Base-by-base conservation (phyloP, 2,329 filamentous ascomycete species). In the Neopestalotiopsis sp. region DNA sequence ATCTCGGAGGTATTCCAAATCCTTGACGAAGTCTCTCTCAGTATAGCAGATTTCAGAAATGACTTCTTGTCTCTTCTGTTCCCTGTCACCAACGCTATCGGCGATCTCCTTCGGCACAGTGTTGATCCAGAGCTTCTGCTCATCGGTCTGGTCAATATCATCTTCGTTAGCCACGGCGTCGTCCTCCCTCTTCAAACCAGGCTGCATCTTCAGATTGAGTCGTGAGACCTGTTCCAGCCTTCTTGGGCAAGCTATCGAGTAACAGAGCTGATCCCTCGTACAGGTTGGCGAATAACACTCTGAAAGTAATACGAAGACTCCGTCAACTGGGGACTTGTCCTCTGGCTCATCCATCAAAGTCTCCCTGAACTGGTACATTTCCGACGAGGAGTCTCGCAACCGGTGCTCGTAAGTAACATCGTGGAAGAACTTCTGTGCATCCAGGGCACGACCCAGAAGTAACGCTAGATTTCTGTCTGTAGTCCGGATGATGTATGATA, bases 81-180 rank as follows among this genome's bases (percentile, higher is more conserved):
- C 96, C 73, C 89, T 90, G 74, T 99, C 96, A 64, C 90, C 91
- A 38, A 98, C 91, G 77, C 91, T 93, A 74, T 98, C 95, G 0
- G 95, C 94, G 68, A 99, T 86, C 79, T 98, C 96, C 80, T 97
- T 96, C 0, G 95, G 94, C 45, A 99, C 96, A 14, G 95, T 97
- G 80, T 98, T 98, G 81, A 99, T 99, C 96, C 96, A 99, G 49
- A 99, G 88, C 81, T 98, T 98, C 83, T 98, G 96, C 79, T 98
- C 95, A 77, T 98, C 94, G 40, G 92, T 94, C 75, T 96, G 92
- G 69, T 95, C 92, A 57, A 80, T 84, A 71, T 96, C 94, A 74
- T 97, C 94, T 76, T 97, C 95, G 76, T 96, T 78, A 85, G 87
- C 78, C 49, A 83, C 83, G 14, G 85, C 82, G 28, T 85, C 84